Base-by-base conservation (phyloP, 352 stramenopile species). In the Pythium brachiatum region DNA sequence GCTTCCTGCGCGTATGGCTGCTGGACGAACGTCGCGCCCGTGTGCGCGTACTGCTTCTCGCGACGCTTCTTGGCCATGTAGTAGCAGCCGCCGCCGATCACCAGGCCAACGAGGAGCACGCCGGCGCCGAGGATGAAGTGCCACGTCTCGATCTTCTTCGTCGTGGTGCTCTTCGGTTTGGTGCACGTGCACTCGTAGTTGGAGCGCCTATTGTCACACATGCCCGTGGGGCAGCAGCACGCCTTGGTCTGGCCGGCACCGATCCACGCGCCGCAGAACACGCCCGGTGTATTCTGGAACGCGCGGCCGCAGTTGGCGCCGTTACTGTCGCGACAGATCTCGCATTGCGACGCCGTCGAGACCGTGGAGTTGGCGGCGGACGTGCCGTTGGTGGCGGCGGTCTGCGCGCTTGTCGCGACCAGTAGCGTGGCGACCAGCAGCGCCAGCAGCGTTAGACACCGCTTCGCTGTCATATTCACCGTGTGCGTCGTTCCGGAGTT, bases 241-340 rank as follows among this genome's bases (percentile, higher is more conserved):
- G 75, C 60, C 36, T 70, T 68, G n/a, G 66, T 66, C n/a, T 73
- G 64, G 31, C 54, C 73, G 6, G 58, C 54, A 68, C 76, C 70
- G 34, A 89, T 66, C 75, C 74, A 90, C 39, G 69, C 64, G 43
- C 74, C 69, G 60, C 81, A 90, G 63, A 73, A 90, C 54, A 84
- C 48, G 11, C 77, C 81, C 0, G 72, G 62, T 1, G 38, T 48
- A 21, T 59, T 72, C 27, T 85, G 63, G 66, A 79, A 90, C 18
- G 79, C 81, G 48, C 70, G 44, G n/a, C 57, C 67, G 66, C 81
- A 90, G 43, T 80, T 65, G 26, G 66, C 69, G 2, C 68, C 57
- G 18, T 47, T 47, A 11, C 39, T 47, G 53, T 85, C 76, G 23
- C 72, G 70, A 57, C 80, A 89, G 57, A 86, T 68, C 63, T 89